Base-by-base conservation (phyloP, 352 stramenopile genomes). In the Pythium chondricola region DNA sequence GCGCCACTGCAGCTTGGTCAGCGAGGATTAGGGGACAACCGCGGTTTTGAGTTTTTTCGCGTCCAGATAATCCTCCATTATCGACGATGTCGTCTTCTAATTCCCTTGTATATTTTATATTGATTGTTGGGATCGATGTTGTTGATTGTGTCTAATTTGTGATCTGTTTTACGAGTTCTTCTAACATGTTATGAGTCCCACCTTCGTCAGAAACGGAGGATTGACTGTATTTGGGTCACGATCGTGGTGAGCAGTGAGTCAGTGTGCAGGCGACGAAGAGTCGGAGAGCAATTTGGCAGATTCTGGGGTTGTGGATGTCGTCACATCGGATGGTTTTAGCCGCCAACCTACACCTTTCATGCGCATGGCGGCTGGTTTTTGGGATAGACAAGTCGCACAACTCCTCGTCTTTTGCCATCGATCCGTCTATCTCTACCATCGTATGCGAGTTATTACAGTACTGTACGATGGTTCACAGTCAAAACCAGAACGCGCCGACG, bases 301-400 rank as follows among this genome's bases (percentile, higher is more conserved):
- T 26, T 3, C 27, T 8, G 36, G 36, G 24, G 36, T 17, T 27
- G 27, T 52, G 32, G 44, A 42, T 52, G 44, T 52, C 29, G 44
- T 52, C 27, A 21, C 5, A 21, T 41, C 26, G 44, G 30, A 18
- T 24, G 38, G 30, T 38, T 30, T 26, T 48, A 24, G 33, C 20
- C 8, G 42, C 35, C 16, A 44, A 50, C 31, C 20, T 43, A 43
- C 42, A 39, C 48, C 21, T 30, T 33, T 46, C 22, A 31, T 30
- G 29, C 31, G 29, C 29, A 11, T 32, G 36, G 51, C 51, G 43
- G 43, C 44, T 58, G 51, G 51, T 52, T 52, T 58, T 43, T 26
- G 21, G 39, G 42, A 47, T 58, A 58, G 51, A 58, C 51, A 58
- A 58, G 51, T 58, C 51, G 51, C 51, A 52, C 51, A 43, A 52